phyloP scores from a whole-genome alignment of 192 early-diverging fungal genomes.

The Hyaloraphidium curvatum region DNA sequence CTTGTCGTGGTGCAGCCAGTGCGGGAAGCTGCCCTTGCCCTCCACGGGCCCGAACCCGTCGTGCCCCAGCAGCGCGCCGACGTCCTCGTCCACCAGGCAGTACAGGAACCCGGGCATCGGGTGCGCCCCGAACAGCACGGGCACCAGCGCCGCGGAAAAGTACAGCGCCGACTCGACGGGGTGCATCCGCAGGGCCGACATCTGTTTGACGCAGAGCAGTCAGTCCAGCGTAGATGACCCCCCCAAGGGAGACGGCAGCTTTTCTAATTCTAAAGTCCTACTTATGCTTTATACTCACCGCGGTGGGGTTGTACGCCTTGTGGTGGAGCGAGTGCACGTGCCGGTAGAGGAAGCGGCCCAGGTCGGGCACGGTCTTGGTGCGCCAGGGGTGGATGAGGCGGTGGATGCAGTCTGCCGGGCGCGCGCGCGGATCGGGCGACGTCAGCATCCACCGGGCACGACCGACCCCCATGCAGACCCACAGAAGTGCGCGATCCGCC shows the following conservation, averaged over 20 bases:
- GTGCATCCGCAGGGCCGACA: background rate
- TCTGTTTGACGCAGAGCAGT: too few relatives aligned
- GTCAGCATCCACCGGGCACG: background rate
- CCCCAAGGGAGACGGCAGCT: too few relatives aligned
- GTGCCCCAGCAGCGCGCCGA: background rate
- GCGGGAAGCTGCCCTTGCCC: background rate
- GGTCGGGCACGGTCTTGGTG: background rate
- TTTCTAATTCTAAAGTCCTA: too few relatives aligned
- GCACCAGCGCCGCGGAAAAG: background rate
- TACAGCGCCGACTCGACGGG: background rate
- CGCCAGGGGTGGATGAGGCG: background rate
- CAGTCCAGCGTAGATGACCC: too few relatives aligned
- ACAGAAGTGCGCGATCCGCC: background rate
- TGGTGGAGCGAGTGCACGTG: background rate
- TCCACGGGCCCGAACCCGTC: background rate
- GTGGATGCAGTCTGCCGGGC: background rate
- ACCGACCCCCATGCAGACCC: background rate
- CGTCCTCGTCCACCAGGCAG: background rate
- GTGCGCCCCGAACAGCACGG: background rate
- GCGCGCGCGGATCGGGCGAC: background rate
- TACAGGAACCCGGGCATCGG: background rate
- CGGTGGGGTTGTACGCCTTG: background rate
- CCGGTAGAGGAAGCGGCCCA: background rate
- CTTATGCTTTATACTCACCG: background rate
- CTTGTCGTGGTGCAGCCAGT: background rate